Conservation (phyloP, 768 basidiomycete species). For the Leccinum ochraceum region DNA sequence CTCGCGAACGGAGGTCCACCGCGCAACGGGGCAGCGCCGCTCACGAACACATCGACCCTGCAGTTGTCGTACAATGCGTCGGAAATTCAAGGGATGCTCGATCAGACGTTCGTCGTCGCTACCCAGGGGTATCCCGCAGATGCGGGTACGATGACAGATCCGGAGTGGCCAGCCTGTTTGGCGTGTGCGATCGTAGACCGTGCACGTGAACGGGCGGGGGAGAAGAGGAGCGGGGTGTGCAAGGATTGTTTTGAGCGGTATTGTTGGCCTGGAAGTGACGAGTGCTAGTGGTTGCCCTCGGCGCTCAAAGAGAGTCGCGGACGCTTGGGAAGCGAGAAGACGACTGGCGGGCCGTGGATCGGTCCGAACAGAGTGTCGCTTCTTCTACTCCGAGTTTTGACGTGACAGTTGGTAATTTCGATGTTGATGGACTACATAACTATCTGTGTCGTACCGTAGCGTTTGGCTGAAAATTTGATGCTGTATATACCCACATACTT, state of each 20-base stretch:
- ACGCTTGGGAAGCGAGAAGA: background rate
- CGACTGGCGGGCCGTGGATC: background rate
- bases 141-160: slow-evolving; percentile 33
- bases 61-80: slow-evolving; percentile 39
- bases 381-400: background rate
- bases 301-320: background rate
- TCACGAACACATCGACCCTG: slow-evolving; percentile 45
- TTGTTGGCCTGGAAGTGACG: slow-evolving; percentile 28
- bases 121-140: slow-evolving; percentile 42
- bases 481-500: background rate
- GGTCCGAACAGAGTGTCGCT: background rate
- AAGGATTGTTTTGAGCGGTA: slow-evolving; percentile 33
- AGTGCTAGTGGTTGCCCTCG: background rate
- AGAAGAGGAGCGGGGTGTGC: slow-evolving; percentile 33
- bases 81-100: slow-evolving; percentile 45
- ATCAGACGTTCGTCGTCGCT: slow-evolving; percentile 44
- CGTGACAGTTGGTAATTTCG: background rate
- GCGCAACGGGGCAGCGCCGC: slow-evolving; percentile 35
- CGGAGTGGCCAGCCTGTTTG: slow-evolving; percentile 49
- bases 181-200: slow-evolving; percentile 56
- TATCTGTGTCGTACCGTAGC: background rate
- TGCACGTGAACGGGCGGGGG: slow-evolving; percentile 28
- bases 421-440: background rate
- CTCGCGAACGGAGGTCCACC: slow-evolving; percentile 55
- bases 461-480: too few relatives aligned